Conservation (phyloP, 768 basidiomycete species). For the Mycena maculata region DNA sequence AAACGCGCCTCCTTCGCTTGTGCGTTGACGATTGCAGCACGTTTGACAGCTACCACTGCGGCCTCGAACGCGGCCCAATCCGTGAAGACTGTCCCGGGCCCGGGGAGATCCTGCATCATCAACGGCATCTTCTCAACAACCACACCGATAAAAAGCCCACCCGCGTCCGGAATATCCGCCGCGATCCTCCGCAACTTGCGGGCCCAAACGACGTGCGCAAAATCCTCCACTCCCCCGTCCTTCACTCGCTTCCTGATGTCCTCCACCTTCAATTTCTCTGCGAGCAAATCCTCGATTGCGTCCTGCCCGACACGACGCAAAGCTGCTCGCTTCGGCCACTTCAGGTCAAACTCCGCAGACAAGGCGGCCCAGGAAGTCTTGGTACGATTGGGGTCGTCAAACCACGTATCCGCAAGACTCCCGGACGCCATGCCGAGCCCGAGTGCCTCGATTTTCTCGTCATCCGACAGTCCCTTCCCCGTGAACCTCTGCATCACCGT, state of each 20-base stretch:
- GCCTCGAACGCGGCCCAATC: slow-evolving; percentile 7
- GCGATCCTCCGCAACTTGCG: neutral
- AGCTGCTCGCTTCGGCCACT: neutral
- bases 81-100: neutral
- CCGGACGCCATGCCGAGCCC: slow-evolving; percentile 2
- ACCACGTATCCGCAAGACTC: slow-evolving; percentile 12
- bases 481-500: neutral
- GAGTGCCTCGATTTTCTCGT: slow-evolving; percentile 1
- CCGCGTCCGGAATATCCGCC: slow-evolving; percentile 1
- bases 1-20: neutral
- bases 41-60: neutral
- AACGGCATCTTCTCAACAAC: neutral
- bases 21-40: neutral
- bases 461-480: slow-evolving; percentile 1
- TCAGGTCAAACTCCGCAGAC: neutral
- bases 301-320: neutral
- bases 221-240: slow-evolving; percentile 16
- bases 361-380: neutral
- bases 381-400: neutral
- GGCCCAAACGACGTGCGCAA: slow-evolving; percentile 7
- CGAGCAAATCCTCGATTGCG: neutral
- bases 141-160: neutral
- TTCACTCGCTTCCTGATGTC: neutral
- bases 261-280: slow-evolving; percentile 6
- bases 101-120: slow-evolving; percentile 8